Conservation (phyloP, 768 basidiomycete genomes). For the Tylopilus rubrobrunneus region DNA sequence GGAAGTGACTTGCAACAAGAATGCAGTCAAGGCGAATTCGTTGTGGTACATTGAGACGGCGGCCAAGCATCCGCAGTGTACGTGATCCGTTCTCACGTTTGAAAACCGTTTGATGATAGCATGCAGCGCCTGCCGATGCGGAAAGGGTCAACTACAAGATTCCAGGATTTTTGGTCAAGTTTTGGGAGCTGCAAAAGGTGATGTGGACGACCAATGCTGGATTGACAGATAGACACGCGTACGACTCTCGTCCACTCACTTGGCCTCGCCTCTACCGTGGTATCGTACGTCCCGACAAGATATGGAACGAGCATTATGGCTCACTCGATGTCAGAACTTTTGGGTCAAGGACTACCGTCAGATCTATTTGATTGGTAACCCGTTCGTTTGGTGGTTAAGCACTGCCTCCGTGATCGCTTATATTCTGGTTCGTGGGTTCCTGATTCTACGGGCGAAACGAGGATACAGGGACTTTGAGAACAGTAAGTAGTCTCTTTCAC, state of each 20-base stretch:
- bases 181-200: conserved; percentile 85
- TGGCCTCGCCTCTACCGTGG: conserved; percentile 94
- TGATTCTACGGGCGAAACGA: conserved; percentile 86
- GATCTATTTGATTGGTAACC: conserved; percentile 94
- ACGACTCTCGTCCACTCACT: conserved; percentile 85
- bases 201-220: conserved; percentile 99
- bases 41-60: conserved; percentile 94
- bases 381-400: conserved; percentile 88
- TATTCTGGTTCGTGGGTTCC: conserved; percentile 62
- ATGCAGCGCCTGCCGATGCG: conserved; percentile 64
- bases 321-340: conserved; percentile 64
- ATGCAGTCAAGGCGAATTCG: conserved; percentile 84
- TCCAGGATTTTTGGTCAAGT: conserved; percentile 90
- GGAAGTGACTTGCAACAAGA: conserved; percentile 99
- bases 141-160: conserved; percentile 84
- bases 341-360: conserved; percentile 98
- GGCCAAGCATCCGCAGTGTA: conserved; percentile 59
- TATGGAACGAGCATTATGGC: neutral
- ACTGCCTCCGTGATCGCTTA: conserved; percentile 70
- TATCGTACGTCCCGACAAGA: conserved; percentile 59
- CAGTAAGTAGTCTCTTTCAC: conserved; percentile 48
- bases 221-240: conserved; percentile 90
- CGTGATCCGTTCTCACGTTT: conserved; percentile 29
- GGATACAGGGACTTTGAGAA: conserved; percentile 91
- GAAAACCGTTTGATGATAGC: neutral